A percentile compares a stretch with the other conserved stretches of the same genome.
Conservation (phyloP, 768 basidiomycete genomes). For the Kondoa subrosea region DNA sequence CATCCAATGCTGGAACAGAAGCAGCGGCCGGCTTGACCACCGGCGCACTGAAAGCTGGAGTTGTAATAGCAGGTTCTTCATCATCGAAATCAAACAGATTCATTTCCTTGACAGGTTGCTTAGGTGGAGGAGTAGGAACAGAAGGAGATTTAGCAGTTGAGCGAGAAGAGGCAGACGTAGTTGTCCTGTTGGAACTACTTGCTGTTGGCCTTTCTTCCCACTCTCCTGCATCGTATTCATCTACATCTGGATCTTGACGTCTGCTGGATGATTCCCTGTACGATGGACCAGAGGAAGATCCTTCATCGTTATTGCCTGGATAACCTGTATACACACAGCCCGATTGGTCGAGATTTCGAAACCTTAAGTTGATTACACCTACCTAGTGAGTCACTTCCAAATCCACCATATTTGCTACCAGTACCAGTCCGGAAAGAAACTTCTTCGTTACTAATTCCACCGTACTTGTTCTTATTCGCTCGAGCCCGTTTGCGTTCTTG, state of each 20-base stretch:
- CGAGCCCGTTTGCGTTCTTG: constrained; percentile 82
- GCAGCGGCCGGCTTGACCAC: constrained; percentile 17
- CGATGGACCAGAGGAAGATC: background rate
- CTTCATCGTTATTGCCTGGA: constrained; percentile 2
- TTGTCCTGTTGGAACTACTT: constrained; percentile 24
- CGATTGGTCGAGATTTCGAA: constrained; percentile 38
- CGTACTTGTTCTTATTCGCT: constrained; percentile 71
- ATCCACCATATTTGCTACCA: constrained; percentile 49
- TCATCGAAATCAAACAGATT: constrained; percentile 69
- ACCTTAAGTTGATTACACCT: constrained; percentile 17
- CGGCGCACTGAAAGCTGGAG: constrained; percentile 31
- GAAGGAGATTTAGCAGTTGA: constrained; percentile 24
- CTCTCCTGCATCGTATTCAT: constrained; percentile 87
- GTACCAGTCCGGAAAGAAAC: constrained; percentile 40
- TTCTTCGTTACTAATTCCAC: constrained; percentile 67
- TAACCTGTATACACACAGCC: too few relatives aligned
- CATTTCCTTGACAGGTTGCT: constrained; percentile 38
- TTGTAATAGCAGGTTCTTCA: constrained; percentile 39
- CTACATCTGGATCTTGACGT: constrained; percentile 41
- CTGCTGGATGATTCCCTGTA: constrained; percentile 18
- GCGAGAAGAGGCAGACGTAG: constrained; percentile 31
- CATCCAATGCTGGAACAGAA: constrained; percentile 27
- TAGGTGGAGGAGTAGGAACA: constrained; percentile 27
- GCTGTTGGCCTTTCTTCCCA: constrained; percentile 48
- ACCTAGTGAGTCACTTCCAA: constrained; percentile 42